phyloP scores from a whole-genome alignment of 306 rosid genomes.

The Quillaja saponaria region DNA sequence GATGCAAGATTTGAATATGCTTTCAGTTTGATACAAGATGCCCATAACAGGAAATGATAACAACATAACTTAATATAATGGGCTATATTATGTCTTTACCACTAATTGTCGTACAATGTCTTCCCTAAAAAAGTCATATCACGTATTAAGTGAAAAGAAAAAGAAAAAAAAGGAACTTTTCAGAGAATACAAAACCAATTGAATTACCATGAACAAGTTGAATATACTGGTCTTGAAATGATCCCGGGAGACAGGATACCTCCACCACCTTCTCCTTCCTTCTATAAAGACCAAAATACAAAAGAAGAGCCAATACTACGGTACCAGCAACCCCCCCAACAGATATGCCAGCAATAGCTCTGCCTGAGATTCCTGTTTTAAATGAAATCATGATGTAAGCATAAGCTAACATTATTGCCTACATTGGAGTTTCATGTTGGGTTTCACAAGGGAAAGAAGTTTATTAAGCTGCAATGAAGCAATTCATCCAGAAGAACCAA shows the following conservation, averaged over 20 bases:
- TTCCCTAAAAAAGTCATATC: not conserved
- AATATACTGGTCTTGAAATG: conserved; percentile 35
- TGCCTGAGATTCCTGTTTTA: conserved; percentile 50
- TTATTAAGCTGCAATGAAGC: conserved; percentile 11
- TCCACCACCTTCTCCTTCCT: conserved; percentile 46
- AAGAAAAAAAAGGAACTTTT: not conserved
- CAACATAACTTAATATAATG: no score
- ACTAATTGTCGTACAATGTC: no score
- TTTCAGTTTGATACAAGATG: no score
- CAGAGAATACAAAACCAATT: not conserved
- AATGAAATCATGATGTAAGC: conserved; percentile 39
- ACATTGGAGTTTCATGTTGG: conserved; percentile 18
- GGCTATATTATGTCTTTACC: no score
- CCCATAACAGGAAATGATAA: no score
- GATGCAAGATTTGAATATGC: no score
- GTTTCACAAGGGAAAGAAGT: conserved; percentile 11
- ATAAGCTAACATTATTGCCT: conserved; percentile 22
- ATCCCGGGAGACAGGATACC: conserved; percentile 36
- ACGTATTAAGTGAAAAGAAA: no score
- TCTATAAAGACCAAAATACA: conserved; percentile 40
- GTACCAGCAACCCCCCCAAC: conserved; percentile 53
- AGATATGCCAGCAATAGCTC: conserved; percentile 52
- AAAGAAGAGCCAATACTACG: conserved; percentile 34
- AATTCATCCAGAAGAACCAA: conserved; percentile 28
- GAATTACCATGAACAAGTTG: conserved; percentile 42